Conservation (phyloP, 1,284 basidiomycete species). For the Trametes pubescens region DNA sequence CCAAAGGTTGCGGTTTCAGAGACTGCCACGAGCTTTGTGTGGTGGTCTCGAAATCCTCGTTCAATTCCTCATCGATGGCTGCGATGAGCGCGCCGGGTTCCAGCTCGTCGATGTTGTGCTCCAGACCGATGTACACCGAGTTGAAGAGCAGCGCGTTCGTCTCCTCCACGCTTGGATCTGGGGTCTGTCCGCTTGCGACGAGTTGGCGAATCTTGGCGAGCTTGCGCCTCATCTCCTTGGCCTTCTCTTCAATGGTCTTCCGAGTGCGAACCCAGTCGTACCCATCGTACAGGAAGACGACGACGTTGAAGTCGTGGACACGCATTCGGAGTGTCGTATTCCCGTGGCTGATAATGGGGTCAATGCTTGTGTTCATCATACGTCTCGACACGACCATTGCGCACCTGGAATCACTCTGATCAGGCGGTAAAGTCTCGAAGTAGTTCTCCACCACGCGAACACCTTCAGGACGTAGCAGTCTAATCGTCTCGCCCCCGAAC, state of each 20-base stretch:
- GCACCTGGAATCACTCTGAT: conserved; percentile 60
- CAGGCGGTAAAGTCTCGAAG: conserved; percentile 73
- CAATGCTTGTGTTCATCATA: conserved; percentile 8
- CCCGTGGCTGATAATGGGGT: conserved; percentile 46
- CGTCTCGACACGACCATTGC: conserved; percentile 21
- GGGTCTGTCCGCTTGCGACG: conserved; percentile 90
- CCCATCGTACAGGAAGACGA: conserved; percentile 85
- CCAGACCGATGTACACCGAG: conserved; percentile 90
- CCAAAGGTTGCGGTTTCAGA: conserved; percentile 55
- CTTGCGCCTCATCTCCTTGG: conserved; percentile 86
- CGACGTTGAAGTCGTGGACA: conserved; percentile 68
- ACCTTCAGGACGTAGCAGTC: conserved; percentile 68
- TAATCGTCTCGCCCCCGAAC: conserved; percentile 86
- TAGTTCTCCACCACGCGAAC: conserved; percentile 75
- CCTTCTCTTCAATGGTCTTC: conserved; percentile 86
- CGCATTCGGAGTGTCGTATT: conserved; percentile 62
- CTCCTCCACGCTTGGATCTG: conserved; percentile 84
- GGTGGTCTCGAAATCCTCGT: conserved; percentile 73
- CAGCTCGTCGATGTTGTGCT: conserved; percentile 73
- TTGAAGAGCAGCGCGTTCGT: conserved; percentile 88
- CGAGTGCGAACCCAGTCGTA: conserved; percentile 94
- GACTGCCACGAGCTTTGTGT: conserved; percentile 91
- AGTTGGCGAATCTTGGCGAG: conserved; percentile 94
- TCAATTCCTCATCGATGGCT: conserved; percentile 91
- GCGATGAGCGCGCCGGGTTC: conserved; percentile 83